Evolutionary conservation across 208 protist species (phyloP), one percentile per base, ranked within the genome.

Genomic region (Trypanosoma brucei): DNA sequence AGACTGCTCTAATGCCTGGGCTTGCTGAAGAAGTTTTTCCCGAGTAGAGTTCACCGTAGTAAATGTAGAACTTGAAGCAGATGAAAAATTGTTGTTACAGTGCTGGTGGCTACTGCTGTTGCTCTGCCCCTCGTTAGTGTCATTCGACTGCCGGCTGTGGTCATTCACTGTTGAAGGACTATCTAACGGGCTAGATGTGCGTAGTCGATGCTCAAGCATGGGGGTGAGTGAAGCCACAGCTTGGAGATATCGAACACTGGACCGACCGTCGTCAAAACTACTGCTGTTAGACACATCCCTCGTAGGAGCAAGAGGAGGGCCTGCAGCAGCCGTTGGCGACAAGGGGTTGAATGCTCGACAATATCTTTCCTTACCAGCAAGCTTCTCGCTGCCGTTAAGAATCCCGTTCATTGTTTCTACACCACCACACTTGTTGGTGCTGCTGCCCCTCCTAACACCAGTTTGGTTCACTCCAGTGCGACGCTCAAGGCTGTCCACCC

Each of bases 1-100:
- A 38, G 76, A 68, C 61, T 64, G 62, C 68, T 90, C 69, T 55
- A 93, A 63, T 40, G 66, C 35, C 42, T 34, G 51, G 6, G 82
- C 76, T 38, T 83, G 75, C 3, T 55, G 58, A 40, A 72, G 70
- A 2, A 93, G 78, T 34, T 63, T 51, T 39, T 88, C 76, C 40
- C 76, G 83, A 35, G 33, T 36, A 8, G 51, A 70, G 3, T 33
- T 56, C 38, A 31, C 49, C 4, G 36, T 70, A 13, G 51, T 64
- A 11, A 30, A 33, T 31, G 65, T 52, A 0, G 13, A 13, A 22
- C 35, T 51, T 6, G 54, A 61, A 1, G 48, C 40, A 14, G 52
- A 35, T 2, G 58, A 60, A 37, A 14, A 44, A 44, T n/a, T 61
- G 40, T 36, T 44, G 33, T 9, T 49, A 44, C 8, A n/a, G 3